phyloP scores from a whole-genome alignment of 208 protist genomes.

The Leishmania turanica region DNA sequence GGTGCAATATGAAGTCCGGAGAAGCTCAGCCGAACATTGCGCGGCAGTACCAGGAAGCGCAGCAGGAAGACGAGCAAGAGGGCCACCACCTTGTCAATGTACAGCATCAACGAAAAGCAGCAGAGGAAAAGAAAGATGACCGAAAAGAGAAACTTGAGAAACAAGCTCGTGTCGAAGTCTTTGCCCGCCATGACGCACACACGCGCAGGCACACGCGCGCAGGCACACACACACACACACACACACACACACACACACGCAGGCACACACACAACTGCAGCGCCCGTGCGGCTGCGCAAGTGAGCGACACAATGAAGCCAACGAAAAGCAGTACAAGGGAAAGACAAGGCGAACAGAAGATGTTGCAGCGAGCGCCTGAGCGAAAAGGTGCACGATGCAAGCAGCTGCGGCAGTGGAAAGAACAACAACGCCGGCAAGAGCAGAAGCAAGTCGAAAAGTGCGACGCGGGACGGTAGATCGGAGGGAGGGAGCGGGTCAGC shows the following conservation, averaged over 20 bases:
- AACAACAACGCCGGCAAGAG: neutral
- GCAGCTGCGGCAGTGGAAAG: neutral
- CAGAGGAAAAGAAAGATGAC: constrained; percentile 69
- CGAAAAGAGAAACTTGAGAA: constrained; percentile 76
- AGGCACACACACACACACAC: no score
- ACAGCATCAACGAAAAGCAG: constrained; percentile 69
- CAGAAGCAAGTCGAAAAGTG: neutral
- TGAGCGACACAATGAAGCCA: no score
- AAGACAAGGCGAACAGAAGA: neutral
- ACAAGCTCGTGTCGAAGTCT: constrained; percentile 45
- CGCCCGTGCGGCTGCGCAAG: no score
- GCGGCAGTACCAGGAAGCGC: constrained; percentile 66
- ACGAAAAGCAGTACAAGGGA: neutral
- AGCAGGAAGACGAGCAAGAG: constrained; percentile 51
- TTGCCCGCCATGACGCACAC: neutral
- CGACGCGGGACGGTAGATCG: no score
- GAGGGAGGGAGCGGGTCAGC: no score
- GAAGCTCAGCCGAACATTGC: constrained; percentile 53
- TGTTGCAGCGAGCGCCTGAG: neutral
- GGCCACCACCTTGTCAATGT: constrained; percentile 51
- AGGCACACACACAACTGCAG: no score
- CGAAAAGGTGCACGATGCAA: neutral
- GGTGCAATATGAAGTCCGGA: constrained; percentile 62
- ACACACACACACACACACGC: no score
- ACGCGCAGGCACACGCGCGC: no score